Base-by-base conservation (phyloP, 1,139 yeast species). In the Yamadazyma membranifaciens region DNA sequence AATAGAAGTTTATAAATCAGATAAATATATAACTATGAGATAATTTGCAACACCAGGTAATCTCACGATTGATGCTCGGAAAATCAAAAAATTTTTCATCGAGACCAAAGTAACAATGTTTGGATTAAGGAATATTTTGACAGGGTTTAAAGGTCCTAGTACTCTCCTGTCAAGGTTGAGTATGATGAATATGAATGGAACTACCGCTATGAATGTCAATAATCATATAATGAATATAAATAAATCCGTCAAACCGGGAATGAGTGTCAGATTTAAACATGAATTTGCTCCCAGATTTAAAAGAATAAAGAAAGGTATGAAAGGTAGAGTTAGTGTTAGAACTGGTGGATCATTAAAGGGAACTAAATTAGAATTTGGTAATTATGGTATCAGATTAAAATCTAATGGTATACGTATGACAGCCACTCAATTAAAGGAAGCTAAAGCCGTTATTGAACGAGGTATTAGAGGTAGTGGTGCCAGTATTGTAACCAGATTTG, bases 321-420 rank as follows among this genome's bases (percentile, higher is more conserved):
- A 92, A 62, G 99, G 99, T 33, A 77, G 97, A 54, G 96, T 94
- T 6, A 80, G 95, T 2, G 96, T 91, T 15, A 85, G 96, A 62
- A 87, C 85, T 12, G 99, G 99, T 43, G 98, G 98, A 4, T 89
- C 97, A 3, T 73, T 78, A 44, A 89, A 87, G 60, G 99, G 98
- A 16, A 85, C 92, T 42, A 75, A 85, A 4, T 61, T 92, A 26
- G 81, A 80, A 46, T 85, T 83, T 55, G 99, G 98, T 22, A 75
- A 78, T 25, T 87, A 80, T 59, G 99, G 98, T 16, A 73, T 92
- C 52, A 80, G 99, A 53, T 75, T 94, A 45, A 87, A 86, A 59
- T 76, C 91, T 15, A 91, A 85, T 56, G 98, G 99, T 36, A 71
- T 83, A 10, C 76, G 98, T 47, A 69, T 92, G 62, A 75, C 87